These are phyloP conservation scores for Lactuca saligna DNA, from an alignment of 129 eudicot genomes.

Conservation along the genomic window DNA sequence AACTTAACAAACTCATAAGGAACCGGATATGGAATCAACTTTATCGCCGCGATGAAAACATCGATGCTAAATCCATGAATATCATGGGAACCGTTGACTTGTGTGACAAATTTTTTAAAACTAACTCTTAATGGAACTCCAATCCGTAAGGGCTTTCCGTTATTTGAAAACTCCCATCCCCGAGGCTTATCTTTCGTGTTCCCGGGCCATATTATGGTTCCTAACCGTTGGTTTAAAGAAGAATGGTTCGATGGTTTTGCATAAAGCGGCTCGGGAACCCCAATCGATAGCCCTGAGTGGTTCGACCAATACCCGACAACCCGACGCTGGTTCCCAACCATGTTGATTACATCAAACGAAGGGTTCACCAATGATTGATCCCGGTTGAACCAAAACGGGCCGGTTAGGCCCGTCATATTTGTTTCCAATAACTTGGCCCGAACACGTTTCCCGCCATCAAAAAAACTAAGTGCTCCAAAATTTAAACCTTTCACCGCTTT, in stretches of 20 bases:
- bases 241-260: conserved; percentile 61
- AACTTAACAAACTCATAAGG: conserved; percentile 54
- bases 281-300: conserved; percentile 62
- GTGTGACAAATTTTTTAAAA: conserved; percentile 49
- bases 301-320: conserved; percentile 88
- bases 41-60: conserved; percentile 64
- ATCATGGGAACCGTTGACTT: conserved; percentile 27
- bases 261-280: conserved; percentile 63
- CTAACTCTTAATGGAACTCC: conserved; percentile 73
- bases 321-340: conserved; percentile 44
- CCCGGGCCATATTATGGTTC: conserved; percentile 79
- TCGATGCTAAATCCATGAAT: conserved; percentile 66
- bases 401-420: conserved; percentile 74
- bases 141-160: conserved; percentile 58
- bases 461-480: conserved; percentile 68
- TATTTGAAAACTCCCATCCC: conserved; percentile 83
- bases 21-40: conserved; percentile 55
- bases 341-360: conserved; percentile 67
- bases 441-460: conserved; percentile 62
- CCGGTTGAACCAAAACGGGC: conserved; percentile 47
- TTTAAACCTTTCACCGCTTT: conserved; percentile 41
- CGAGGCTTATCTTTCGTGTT: conserved; percentile 56
- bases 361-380: conserved; percentile 56
- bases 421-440: conserved; percentile 45
- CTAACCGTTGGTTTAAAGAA: conserved; percentile 48